Conservation (phyloP, 2,329 filamentous ascomycete species). For the Cercospora citrullina region DNA sequence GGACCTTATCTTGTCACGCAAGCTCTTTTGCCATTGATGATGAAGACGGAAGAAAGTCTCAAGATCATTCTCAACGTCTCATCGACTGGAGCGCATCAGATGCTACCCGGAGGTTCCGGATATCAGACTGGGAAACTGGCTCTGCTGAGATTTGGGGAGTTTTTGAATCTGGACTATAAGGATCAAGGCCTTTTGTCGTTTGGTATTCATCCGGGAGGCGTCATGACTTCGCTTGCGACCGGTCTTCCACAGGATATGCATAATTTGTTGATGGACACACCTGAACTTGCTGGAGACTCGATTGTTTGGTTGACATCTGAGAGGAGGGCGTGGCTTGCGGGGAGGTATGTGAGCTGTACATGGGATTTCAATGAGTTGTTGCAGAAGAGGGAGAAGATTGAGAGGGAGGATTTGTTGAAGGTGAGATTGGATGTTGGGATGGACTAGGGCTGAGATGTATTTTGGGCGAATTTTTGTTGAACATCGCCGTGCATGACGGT, state of each 20-base stretch:
- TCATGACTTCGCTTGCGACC: constrained; percentile 46
- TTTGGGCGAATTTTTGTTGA: neutral
- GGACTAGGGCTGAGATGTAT: neutral
- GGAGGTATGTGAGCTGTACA: constrained; percentile 40
- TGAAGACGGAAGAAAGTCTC: constrained; percentile 21
- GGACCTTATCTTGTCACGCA: constrained; percentile 42
- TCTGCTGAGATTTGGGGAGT: constrained; percentile 49
- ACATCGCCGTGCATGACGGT: neutral
- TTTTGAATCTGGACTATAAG: constrained; percentile 47
- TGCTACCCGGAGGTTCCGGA: constrained; percentile 37
- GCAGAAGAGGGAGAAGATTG: constrained; percentile 39
- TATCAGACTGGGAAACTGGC: constrained; percentile 54
- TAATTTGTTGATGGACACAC: constrained; percentile 32
- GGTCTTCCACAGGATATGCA: constrained; percentile 38
- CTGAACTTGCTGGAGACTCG: constrained; percentile 36
- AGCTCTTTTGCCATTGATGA: constrained; percentile 52
- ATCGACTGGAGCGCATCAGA: constrained; percentile 44
- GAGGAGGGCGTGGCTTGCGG: constrained; percentile 43
- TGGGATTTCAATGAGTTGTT: constrained; percentile 46
- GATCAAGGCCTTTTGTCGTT: constrained; percentile 47
- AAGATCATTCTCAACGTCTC: constrained; percentile 49
- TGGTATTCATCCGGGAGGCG: constrained; percentile 49
- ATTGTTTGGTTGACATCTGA: constrained; percentile 39
- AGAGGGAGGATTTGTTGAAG: constrained; percentile 42
- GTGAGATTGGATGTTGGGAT: constrained; percentile 30